Base-by-base conservation (phyloP, 495 filamentous ascomycete genomes). In the Penicillium coffeae region DNA sequence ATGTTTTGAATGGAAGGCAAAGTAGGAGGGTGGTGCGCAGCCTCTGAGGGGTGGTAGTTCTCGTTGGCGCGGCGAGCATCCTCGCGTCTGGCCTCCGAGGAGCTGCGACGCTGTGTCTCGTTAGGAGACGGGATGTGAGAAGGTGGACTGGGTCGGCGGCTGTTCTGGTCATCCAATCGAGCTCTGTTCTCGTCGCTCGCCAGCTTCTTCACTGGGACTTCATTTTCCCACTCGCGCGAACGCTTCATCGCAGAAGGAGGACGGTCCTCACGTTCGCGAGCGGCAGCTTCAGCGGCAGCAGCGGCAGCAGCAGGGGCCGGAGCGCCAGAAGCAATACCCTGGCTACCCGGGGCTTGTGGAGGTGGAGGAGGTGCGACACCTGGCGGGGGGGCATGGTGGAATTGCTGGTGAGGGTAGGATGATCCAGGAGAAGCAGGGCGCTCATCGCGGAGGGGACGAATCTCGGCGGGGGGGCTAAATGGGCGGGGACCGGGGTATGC, bases 221-320 rank as follows among this genome's bases (percentile, higher is more conserved):
- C 64, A 15, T 95, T 91, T 45, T 96, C 93, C 88, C 93, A 94
- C 57, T 97, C 93, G 33, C 89, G 82, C 54, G 78, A 73, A 49
- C 93, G 80, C 77, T 98, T 98, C 47, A 89, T 82, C 1, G 85
- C 86, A 34, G 85, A 86, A 7, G 83, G 77, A 16, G 87, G 80
- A 32, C 92, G 87, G 37, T 93, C 81, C 36, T 96, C 89, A 20
- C 90, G 79, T 38, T 95, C 90, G 51, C 88, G 83, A 39, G 85
- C 81, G 27, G 86, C 88, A 27, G 86, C 88, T 55, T 87, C 85
- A 46, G 88, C 82, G 45, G 87, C 88, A 32, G 78, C 77, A 16
- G 84, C 71, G 42, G 88, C 88, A 40, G 88, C 81, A 18, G 84
- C 74, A 48, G 86, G 88, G 8, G 88, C 74, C 19, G 87, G 87